Evolutionary conservation across 768 basidiomycete species (phyloP).

Genomic region (Mycena chlorophos): DNA sequence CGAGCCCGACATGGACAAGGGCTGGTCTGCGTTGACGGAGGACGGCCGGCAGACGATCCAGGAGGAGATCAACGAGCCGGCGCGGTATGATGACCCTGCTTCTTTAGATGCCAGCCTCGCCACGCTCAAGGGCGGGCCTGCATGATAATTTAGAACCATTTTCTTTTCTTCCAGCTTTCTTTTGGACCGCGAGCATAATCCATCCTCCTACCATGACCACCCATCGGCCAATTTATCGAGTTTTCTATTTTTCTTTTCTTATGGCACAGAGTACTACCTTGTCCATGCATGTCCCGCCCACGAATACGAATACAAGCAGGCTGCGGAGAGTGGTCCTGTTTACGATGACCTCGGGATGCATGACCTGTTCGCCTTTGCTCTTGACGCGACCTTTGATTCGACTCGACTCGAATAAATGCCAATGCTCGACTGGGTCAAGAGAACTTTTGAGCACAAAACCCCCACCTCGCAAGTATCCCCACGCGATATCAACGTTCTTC

Average conservation of each 20-base stretch:
- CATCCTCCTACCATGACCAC: neutral
- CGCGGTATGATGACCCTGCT: conserved; percentile 22
- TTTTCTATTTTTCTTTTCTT: neutral
- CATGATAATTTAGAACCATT: neutral
- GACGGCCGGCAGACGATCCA: conserved; percentile 73
- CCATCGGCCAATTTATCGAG: neutral
- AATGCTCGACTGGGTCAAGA: too few species aligned
- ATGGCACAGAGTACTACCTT: too few species aligned
- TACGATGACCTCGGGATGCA: too few species aligned
- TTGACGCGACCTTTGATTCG: too few species aligned
- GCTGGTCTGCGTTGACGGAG: conserved; percentile 65
- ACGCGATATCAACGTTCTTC: too few species aligned
- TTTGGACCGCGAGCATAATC: neutral
- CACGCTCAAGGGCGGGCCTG: neutral
- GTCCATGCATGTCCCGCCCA: too few species aligned
- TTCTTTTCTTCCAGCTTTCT: neutral
- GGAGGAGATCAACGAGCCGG: conserved; percentile 59
- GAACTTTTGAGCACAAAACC: too few species aligned
- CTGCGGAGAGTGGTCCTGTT: too few species aligned
- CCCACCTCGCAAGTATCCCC: too few species aligned
- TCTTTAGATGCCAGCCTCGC: conserved; percentile 25
- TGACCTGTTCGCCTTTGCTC: too few species aligned
- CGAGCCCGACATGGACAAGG: conserved; percentile 63
- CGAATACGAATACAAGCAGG: too few species aligned
- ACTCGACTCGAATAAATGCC: too few species aligned